Conservation (phyloP, 2,329 filamentous ascomycete genomes). For the Stagonosporopsis rhizophila region DNA sequence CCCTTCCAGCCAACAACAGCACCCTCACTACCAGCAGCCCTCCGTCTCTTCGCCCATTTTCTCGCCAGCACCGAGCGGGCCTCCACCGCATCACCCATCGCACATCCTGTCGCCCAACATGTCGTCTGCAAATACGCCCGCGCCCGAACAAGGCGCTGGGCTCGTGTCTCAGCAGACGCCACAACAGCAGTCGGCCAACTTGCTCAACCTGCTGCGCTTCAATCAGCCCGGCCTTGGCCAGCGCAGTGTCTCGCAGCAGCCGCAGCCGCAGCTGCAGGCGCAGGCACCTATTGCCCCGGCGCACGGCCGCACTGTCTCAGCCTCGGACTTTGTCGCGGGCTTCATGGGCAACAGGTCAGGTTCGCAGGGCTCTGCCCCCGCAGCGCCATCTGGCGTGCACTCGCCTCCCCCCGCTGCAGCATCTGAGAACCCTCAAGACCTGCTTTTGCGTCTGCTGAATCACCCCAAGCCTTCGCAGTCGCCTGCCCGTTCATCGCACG, state of each 20-base stretch:
- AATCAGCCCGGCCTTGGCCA: conserved; percentile 54
- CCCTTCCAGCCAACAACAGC: conserved; percentile 32
- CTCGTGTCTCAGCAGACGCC: conserved; percentile 49
- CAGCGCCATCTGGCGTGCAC: conserved; percentile 36
- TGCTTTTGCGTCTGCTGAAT: conserved; percentile 85
- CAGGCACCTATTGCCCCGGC: conserved; percentile 24
- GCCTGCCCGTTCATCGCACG: conserved; percentile 36
- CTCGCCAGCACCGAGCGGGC: conserved; percentile 61
- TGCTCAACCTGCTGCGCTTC: conserved; percentile 72
- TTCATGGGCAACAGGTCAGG: conserved; percentile 58
- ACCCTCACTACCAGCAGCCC: conserved; percentile 59
- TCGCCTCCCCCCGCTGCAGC: conserved; percentile 39
- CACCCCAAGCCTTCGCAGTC: conserved; percentile 64
- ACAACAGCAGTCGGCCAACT: conserved; percentile 57
- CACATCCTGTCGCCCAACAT: conserved; percentile 65
- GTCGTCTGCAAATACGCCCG: conserved; percentile 54
- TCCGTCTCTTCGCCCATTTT: conserved; percentile 65
- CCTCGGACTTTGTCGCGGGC: conserved; percentile 64
- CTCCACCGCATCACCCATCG: conserved; percentile 64
- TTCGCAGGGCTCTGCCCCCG: conserved; percentile 42
- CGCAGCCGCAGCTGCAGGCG: conserved; percentile 17
- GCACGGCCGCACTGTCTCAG: conserved; percentile 55
- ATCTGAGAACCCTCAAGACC: conserved; percentile 76
- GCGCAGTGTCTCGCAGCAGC: conserved; percentile 41
- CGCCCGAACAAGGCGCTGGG: conserved; percentile 48